Evolutionary conservation across 1,284 basidiomycete genomes (phyloP).

Genomic region (Golubevia pallescens): DNA sequence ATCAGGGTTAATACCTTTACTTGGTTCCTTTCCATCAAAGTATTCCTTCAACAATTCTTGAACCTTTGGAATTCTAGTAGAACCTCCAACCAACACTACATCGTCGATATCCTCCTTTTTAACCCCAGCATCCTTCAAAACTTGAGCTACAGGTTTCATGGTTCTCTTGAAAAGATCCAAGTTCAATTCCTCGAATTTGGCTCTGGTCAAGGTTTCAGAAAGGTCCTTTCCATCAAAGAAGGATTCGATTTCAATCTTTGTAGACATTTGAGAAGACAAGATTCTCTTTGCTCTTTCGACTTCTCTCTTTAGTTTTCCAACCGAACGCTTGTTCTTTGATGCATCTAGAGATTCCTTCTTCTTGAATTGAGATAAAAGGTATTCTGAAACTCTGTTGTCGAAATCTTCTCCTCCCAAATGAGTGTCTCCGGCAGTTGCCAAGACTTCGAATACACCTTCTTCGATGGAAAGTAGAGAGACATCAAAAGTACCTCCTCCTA

Average conservation of each 20-base stretch:
- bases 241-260: slow-evolving; percentile 77
- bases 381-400: slow-evolving; percentile 76
- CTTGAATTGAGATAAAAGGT: slow-evolving; percentile 64
- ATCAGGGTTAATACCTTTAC: slow-evolving; percentile 80
- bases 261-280: slow-evolving; percentile 79
- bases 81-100: slow-evolving; percentile 88
- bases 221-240: slow-evolving; percentile 97
- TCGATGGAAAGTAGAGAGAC: slow-evolving; percentile 97
- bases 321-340: slow-evolving; percentile 81
- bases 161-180: slow-evolving; percentile 99
- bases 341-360: slow-evolving; percentile 71
- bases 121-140: slow-evolving; percentile 94
- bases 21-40: slow-evolving; percentile 86
- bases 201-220: slow-evolving; percentile 92
- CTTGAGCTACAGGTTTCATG: slow-evolving; percentile 98
- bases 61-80: slow-evolving; percentile 97
- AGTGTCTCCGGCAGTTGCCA: slow-evolving; percentile 98
- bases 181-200: slow-evolving; percentile 99
- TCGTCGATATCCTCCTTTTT: slow-evolving; percentile 98
- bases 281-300: slow-evolving; percentile 99
- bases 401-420: slow-evolving; percentile 99
- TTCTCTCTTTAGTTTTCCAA: slow-evolving; percentile 96
- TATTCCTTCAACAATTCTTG: slow-evolving; percentile 94
- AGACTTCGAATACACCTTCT: slow-evolving; percentile 98
- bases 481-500: slow-evolving; percentile 99